Base-by-base conservation (phyloP, 2,329 filamentous ascomycete species). In the Chaetomiaceae sp. region DNA sequence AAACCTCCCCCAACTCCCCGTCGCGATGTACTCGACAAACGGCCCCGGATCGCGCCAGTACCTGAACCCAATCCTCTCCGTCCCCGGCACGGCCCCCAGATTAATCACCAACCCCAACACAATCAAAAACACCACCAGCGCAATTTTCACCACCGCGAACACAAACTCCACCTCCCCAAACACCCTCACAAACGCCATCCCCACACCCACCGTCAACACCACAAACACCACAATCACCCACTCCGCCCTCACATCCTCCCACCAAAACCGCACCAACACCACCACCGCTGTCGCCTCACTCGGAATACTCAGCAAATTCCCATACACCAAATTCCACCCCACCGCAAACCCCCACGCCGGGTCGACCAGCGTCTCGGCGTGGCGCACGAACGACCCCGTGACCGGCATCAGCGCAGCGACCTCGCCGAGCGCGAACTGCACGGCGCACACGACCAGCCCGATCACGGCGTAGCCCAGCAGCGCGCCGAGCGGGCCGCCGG, bases 1-100 rank as follows among this genome's bases (percentile, higher is more conserved):
- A 58, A 88, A 87, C 12, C 71, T 69, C 12, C 83, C 83, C 67
- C 71, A 78, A 47, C 58, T 55, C 1, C 78, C 79, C 0, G 66
- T 68, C 3, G 71, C 71, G n/a, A 85, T 74, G 12, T 83, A 78
- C 56, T 83, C 76, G 27, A 82, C 79, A 55, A 85, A 83, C 0
- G 82, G 79, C 1, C 81, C 83, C 0, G 84, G 84, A 26, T 80
- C 64, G 43, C 69, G 75, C 85, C 84, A 89, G 63, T 85, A 86
- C 32, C 71, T 65, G 62, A 87, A 87, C 2, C 84, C 84, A 42
- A 81, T 71, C 4, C 75, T 68, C 17, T 75, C 70, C 0, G 73
- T 73, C 4, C 77, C 76, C 0, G 79, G 74, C 2, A 79, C 71
- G 38, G 79, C 81, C 24, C 81, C 81, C 1, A 83, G 70, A 56